Percentiles rank a stretch among this genome's conserved stretches.
Conservation (phyloP, 1,284 basidiomycete species). For the Amylostereum chailletii region DNA sequence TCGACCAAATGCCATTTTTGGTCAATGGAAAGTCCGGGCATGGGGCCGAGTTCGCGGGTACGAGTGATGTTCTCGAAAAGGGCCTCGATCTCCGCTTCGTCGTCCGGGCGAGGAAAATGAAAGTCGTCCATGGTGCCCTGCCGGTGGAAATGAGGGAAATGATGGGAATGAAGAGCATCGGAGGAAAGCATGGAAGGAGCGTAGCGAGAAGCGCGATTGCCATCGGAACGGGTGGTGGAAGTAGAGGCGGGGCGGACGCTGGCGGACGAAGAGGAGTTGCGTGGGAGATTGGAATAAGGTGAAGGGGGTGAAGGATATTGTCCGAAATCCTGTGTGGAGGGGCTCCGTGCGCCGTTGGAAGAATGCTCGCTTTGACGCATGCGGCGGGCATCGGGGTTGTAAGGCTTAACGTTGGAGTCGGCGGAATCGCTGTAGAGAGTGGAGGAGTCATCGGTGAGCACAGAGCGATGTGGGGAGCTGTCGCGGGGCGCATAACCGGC, state of each 20-base stretch:
- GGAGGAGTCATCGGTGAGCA: constrained; percentile 49
- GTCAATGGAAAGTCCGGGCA: constrained; percentile 59
- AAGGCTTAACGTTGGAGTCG: constrained; percentile 10
- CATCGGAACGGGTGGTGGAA: constrained; percentile 51
- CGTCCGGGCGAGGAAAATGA: constrained; percentile 62
- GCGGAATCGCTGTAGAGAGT: constrained; percentile 46
- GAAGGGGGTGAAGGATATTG: constrained; percentile 29
- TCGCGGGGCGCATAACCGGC: constrained; percentile 21
- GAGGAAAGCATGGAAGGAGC: constrained; percentile 45
- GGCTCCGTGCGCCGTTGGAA: constrained; percentile 18
- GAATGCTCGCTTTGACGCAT: constrained; percentile 50
- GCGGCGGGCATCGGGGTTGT: constrained; percentile 22
- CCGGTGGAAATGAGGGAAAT: constrained; percentile 46
- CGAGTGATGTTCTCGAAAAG: constrained; percentile 72
- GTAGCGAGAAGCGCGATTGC: constrained; percentile 51
- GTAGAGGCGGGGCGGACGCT: constrained; percentile 42
- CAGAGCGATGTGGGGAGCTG: constrained; percentile 39
- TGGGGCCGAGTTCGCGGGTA: constrained; percentile 54
- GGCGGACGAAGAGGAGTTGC: constrained; percentile 20
- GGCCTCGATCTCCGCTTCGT: constrained; percentile 65
- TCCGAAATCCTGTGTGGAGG: constrained; percentile 17
- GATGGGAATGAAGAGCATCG: constrained; percentile 42
- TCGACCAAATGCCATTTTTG: constrained; percentile 93
- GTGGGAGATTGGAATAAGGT: constrained; percentile 14
- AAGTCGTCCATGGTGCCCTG: constrained; percentile 51